Evolutionary conservation across 2,329 filamentous ascomycete genomes (phyloP).

Genomic region (Ascochyta rabiei): DNA sequence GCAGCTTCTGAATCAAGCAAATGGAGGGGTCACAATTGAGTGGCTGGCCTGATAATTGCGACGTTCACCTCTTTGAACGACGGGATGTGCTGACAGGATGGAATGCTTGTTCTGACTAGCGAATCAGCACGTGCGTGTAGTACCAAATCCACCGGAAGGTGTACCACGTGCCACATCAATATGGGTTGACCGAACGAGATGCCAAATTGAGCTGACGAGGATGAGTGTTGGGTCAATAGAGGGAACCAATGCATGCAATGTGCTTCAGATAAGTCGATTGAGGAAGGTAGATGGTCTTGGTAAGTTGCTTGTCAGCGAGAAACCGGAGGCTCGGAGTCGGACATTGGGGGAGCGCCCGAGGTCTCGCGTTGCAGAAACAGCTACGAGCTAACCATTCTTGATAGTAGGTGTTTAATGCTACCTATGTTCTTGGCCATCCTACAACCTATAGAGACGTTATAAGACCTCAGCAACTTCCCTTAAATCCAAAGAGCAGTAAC

Average conservation of each 20-base stretch:
- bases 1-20: neutral
- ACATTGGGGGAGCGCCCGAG: neutral
- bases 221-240: neutral
- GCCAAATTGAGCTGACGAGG: neutral
- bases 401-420: too few relatives aligned
- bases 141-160: slow-evolving; percentile 1
- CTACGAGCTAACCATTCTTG: too few relatives aligned
- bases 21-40: slow-evolving; percentile 4
- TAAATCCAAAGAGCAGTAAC: too few relatives aligned
- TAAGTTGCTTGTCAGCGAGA: neutral
- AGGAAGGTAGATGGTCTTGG: neutral
- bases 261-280: slow-evolving; percentile 3
- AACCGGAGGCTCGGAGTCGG: neutral
- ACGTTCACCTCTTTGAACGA: slow-evolving; percentile 1
- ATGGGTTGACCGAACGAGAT: neutral
- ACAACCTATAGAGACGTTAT: too few relatives aligned
- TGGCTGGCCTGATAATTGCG: neutral
- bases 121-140: slow-evolving; percentile 14
- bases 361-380: too few relatives aligned
- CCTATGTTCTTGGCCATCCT: too few relatives aligned
- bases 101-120: slow-evolving; percentile 5
- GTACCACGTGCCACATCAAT: slow-evolving; percentile 12
- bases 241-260: neutral
- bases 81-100: slow-evolving; percentile 9
- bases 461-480: too few relatives aligned